Percentiles rank a stretch among this genome's conserved stretches.
Conservation (phyloP, 1,284 basidiomycete species). For the Flammula alnicola region DNA sequence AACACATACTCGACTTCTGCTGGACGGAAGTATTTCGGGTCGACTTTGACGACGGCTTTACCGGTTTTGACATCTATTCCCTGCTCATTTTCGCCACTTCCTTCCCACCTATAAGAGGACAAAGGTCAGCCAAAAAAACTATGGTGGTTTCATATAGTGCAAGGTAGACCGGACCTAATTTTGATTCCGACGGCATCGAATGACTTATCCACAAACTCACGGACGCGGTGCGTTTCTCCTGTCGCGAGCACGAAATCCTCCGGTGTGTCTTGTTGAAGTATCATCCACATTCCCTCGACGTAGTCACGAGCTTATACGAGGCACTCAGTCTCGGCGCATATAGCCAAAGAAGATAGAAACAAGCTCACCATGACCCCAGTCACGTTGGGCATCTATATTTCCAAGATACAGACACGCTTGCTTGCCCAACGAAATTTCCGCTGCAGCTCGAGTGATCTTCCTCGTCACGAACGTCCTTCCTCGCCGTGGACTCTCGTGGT, state of each 20-base stretch:
- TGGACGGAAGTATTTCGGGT: conserved; percentile 83
- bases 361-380: conserved; percentile 92
- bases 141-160: conserved; percentile 3
- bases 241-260: conserved; percentile 93
- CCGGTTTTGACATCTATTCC: conserved; percentile 71
- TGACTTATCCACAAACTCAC: conserved; percentile 87
- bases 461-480: conserved; percentile 93
- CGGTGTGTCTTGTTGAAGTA: conserved; percentile 82
- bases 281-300: conserved; percentile 94
- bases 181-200: conserved; percentile 71
- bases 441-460: conserved; percentile 89
- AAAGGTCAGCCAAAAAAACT: conserved; percentile 3
- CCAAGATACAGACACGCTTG: conserved; percentile 88
- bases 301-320: conserved; percentile 75
- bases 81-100: conserved; percentile 73
- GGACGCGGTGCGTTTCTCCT: conserved; percentile 89
- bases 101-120: conserved; percentile 65
- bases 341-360: conserved; percentile 1
- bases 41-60: conserved; percentile 78
- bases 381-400: conserved; percentile 88
- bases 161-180: conserved; percentile 54
- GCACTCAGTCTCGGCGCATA: background rate
- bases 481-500: conserved; percentile 91
- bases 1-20: conserved; percentile 88
- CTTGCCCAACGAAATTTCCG: conserved; percentile 87